These are phyloP conservation scores for Aquilaria malaccensis DNA, from an alignment of 345 rosid species.

Conservation along the genomic window DNA sequence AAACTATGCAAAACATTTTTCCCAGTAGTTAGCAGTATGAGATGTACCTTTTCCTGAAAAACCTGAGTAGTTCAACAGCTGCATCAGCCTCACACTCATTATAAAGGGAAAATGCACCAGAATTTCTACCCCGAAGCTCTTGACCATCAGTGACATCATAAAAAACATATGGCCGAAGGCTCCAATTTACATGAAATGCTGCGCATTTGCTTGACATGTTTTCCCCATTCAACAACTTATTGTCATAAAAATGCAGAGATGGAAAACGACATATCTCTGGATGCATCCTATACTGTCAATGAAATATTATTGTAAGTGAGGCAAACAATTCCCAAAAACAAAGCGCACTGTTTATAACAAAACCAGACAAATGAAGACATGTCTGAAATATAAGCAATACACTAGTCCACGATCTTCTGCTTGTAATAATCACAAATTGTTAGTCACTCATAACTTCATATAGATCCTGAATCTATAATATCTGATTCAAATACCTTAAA, in stretches of 20 bases:
- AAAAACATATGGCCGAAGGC: constrained; percentile 82
- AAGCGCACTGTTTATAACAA: too few relatives aligned
- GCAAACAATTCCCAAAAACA: too few relatives aligned
- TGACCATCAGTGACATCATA: constrained; percentile 76
- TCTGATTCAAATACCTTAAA: too few relatives aligned
- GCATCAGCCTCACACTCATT: constrained; percentile 92
- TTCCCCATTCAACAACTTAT: constrained; percentile 73
- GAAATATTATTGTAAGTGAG: not conserved
- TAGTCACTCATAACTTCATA: too few relatives aligned
- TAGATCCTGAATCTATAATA: too few relatives aligned
- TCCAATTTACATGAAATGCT: constrained; percentile 55
- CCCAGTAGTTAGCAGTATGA: not conserved
- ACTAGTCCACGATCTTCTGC: too few relatives aligned
- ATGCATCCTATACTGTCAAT: constrained; percentile 94
- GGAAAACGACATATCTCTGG: constrained; percentile 94
- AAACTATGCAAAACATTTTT: not conserved
- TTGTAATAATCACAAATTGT: too few relatives aligned
- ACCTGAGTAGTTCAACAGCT: constrained; percentile 64
- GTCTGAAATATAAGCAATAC: too few relatives aligned
- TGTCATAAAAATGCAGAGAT: constrained; percentile 83
- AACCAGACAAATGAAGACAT: too few relatives aligned
- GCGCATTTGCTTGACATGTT: constrained; percentile 57
- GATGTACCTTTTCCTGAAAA: constrained; percentile 63
- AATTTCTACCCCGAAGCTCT: constrained; percentile 65
- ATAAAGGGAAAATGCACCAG: constrained; percentile 68